Conservation (phyloP, 2,329 filamentous ascomycete genomes). For the Aureobasidium sp. region DNA sequence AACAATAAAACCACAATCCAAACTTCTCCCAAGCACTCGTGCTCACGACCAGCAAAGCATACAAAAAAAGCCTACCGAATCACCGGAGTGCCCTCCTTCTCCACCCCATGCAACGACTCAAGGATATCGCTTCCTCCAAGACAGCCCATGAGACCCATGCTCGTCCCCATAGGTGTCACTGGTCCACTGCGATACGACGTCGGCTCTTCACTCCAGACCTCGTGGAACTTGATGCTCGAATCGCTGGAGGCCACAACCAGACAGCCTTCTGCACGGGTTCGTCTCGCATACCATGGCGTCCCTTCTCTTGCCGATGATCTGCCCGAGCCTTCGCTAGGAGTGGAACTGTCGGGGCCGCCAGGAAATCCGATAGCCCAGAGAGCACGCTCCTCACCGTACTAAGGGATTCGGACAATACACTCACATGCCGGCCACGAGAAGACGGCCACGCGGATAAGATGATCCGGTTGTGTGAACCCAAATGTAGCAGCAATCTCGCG, state of each 20-base stretch:
- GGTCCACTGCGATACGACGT: slow-evolving; percentile 23
- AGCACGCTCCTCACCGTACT: slow-evolving; percentile 69
- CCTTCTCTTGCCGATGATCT: slow-evolving; percentile 16
- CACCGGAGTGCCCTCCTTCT: slow-evolving; percentile 49
- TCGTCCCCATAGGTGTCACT: background rate
- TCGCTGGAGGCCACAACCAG: slow-evolving; percentile 89
- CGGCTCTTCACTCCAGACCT: slow-evolving; percentile 58
- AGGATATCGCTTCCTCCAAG: slow-evolving; percentile 79
- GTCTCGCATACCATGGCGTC: slow-evolving; percentile 46
- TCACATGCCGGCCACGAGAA: slow-evolving; percentile 91
- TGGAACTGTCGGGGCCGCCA: slow-evolving; percentile 43
- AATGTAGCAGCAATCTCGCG: slow-evolving; percentile 90
- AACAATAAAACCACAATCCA: background rate
- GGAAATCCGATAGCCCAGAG: slow-evolving; percentile 85
- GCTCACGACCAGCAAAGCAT: background rate
- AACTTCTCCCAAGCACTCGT: background rate
- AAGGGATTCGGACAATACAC: slow-evolving; percentile 77
- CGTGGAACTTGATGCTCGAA: slow-evolving; percentile 88
- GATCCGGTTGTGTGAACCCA: slow-evolving; percentile 84
- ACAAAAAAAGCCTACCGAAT: slow-evolving; percentile 28
- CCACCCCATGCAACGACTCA: slow-evolving; percentile 71
- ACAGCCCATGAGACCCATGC: slow-evolving; percentile 42
- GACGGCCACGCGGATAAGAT: slow-evolving; percentile 79
- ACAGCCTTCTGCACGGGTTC: slow-evolving; percentile 64
- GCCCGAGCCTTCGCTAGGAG: slow-evolving; percentile 20